Base-by-base conservation (phyloP, 106 monocot species). In the Allium fistulosum region DNA sequence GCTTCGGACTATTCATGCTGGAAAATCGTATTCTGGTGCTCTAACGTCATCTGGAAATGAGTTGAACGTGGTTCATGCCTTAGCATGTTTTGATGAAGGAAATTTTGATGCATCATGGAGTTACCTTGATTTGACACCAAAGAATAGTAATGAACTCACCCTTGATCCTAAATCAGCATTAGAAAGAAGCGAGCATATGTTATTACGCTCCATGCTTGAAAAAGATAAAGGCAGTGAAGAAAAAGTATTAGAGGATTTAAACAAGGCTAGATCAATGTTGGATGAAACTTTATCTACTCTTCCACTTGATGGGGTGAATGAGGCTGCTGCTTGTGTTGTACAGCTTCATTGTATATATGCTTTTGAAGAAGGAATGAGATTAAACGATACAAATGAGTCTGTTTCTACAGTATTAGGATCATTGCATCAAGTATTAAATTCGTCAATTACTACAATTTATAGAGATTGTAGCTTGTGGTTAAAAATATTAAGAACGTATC, bases 151-250 rank as follows among this genome's bases (percentile, higher is more conserved):
- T 81, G 87, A 93, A 72, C 79, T 85, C 70, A 81, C 87, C 37
- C 89, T 99, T 78, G 89, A 99, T 81, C 92, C 93, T 18, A 93
- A 72, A 66, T 9, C 92, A 62, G 84, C 93, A 58, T 73, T 99
- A 63, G 90, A 99, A 75, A 99, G 99, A 77, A 99, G 99, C 69
- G 99, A 93, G 59, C 79, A 90, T 62, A 99, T 93, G 93, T 79
- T 99, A 52, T 74, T 99, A 59, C 80, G 90, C 15, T 82, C 87
- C 55, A 99, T 99, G 99, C 92, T 99, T 62, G 79, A 82, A 69
- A 78, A 66, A 53, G 74, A 79, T 73, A 37, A 37, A 37, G 77
- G 57, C 15, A 75, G 68, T 17, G 11, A 63, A 51, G 76, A 75
- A 57, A 75, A 73, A 51, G 57, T 78, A 10, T 59, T 9, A 9